Percentiles rank a stretch among this genome's conserved stretches.
Conservation (phyloP, 371 early-diverging fungal species). For the Mucor irregularis region DNA sequence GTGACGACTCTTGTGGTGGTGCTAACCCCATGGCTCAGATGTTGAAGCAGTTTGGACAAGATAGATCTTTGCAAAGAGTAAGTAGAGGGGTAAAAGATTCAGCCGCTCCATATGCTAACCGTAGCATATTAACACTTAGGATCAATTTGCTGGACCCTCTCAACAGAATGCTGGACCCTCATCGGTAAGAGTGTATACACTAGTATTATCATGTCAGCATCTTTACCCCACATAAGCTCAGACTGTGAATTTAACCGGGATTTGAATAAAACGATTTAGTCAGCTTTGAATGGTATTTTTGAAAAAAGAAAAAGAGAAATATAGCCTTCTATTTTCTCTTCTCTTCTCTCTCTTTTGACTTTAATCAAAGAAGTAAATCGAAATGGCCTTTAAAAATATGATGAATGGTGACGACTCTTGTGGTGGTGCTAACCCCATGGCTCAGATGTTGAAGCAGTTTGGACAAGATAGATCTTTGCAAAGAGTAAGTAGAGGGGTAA, state of each 20-base stretch:
- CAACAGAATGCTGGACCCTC: slow-evolving; percentile 36
- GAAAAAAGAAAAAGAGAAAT: neutral
- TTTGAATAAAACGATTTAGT: no score
- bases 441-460: slow-evolving; percentile 61
- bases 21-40: slow-evolving; percentile 62
- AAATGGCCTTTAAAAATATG: slow-evolving; percentile 33
- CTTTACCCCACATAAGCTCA: no score
- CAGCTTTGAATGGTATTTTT: no score
- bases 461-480: slow-evolving; percentile 53
- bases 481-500: slow-evolving; percentile 31
- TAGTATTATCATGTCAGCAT: no score
- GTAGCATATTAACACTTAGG: slow-evolving; percentile 22
- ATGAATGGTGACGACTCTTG: slow-evolving; percentile 56
- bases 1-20: slow-evolving; percentile 58
- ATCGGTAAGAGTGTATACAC: no score
- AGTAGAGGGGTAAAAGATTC: neutral
- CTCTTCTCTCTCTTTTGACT: neutral
- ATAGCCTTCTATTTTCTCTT: neutral
- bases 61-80: slow-evolving; percentile 56
- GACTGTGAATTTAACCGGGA: no score
- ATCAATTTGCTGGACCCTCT: slow-evolving; percentile 39
- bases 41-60: slow-evolving; percentile 56
- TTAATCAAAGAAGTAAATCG: neutral
- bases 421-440: slow-evolving; percentile 57
- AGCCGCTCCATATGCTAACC: neutral